phyloP scores from a whole-genome alignment of 2,329 filamentous ascomycete genomes.

The Parastagonospora nodorum region DNA sequence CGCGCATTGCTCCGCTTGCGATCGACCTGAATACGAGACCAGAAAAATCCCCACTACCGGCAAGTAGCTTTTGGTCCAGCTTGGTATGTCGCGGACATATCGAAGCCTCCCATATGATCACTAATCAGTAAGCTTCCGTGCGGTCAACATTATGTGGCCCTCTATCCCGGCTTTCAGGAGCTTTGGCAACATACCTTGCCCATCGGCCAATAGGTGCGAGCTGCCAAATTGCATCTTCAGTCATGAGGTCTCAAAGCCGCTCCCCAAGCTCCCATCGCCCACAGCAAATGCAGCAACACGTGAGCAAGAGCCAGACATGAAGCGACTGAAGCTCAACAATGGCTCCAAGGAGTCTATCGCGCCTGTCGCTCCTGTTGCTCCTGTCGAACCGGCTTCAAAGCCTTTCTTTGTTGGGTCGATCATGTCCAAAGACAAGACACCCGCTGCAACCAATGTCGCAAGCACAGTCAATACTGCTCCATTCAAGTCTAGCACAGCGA shows the following conservation, averaged over 20 bases:
- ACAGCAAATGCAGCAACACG: background rate
- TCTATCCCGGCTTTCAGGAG: constrained; percentile 29
- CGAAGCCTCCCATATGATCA: constrained; percentile 3
- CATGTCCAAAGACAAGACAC: constrained; percentile 16
- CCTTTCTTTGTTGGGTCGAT: constrained; percentile 34
- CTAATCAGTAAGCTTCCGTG: constrained; percentile 12
- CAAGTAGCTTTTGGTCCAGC: background rate
- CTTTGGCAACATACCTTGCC: constrained; percentile 51
- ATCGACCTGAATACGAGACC: background rate
- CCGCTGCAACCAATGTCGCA: constrained; percentile 10
- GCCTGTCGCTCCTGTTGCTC: constrained; percentile 1
- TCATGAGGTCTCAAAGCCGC: constrained; percentile 48
- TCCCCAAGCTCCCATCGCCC: constrained; percentile 2
- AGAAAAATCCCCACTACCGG: background rate
- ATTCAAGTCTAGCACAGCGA: constrained; percentile 7
- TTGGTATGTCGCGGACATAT: constrained; percentile 15
- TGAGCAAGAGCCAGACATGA: constrained; percentile 24
- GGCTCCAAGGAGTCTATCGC: constrained; percentile 9
- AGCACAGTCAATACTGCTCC: background rate
- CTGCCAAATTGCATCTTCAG: constrained; percentile 64
- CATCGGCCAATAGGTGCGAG: constrained; percentile 54
- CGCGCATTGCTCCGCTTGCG: too few relatives aligned
- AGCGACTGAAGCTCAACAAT: constrained; percentile 39
- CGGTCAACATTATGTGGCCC: constrained; percentile 33
- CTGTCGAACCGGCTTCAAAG: constrained; percentile 3